These are phyloP conservation scores for Knoxdaviesia capensis DNA, from an alignment of 2,329 filamentous ascomycete species.

Conservation along the genomic window DNA sequence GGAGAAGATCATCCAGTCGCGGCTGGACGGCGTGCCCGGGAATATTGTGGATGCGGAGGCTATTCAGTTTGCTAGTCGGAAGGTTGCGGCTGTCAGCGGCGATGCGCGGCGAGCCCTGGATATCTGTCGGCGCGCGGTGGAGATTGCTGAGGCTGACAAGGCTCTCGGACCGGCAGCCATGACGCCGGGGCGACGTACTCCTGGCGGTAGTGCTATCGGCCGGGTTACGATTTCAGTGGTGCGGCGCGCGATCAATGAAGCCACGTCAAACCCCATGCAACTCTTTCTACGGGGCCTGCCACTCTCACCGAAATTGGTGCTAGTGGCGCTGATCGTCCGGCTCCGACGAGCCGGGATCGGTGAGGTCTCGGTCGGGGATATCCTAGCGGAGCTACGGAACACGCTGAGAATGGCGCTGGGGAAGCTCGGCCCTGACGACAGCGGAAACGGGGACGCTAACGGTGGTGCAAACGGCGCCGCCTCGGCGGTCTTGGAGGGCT, in stretches of 20 bases:
- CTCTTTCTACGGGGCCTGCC: slow-evolving; percentile 72
- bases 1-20: slow-evolving; percentile 93
- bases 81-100: slow-evolving; percentile 89
- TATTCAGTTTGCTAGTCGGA: slow-evolving; percentile 86
- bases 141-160: slow-evolving; percentile 69
- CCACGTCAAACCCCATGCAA: slow-evolving; percentile 79
- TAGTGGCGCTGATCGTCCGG: slow-evolving; percentile 62
- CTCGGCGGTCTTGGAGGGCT: slow-evolving; percentile 2
- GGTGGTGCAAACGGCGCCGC: background rate
- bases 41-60: slow-evolving; percentile 85
- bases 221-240: slow-evolving; percentile 81
- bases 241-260: slow-evolving; percentile 86
- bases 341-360: slow-evolving; percentile 66
- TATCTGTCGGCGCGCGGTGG: slow-evolving; percentile 86
- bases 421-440: slow-evolving; percentile 1
- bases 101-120: slow-evolving; percentile 84
- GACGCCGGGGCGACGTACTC: slow-evolving; percentile 24
- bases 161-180: slow-evolving; percentile 16
- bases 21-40: slow-evolving; percentile 69
- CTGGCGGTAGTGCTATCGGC: slow-evolving; percentile 10
- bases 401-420: slow-evolving; percentile 4
- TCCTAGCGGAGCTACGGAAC: slow-evolving; percentile 48
- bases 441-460: background rate
- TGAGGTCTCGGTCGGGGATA: slow-evolving; percentile 76
- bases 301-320: slow-evolving; percentile 63